Conservation (phyloP, 495 filamentous ascomycete genomes). For the Hypoxylon fuscum region DNA sequence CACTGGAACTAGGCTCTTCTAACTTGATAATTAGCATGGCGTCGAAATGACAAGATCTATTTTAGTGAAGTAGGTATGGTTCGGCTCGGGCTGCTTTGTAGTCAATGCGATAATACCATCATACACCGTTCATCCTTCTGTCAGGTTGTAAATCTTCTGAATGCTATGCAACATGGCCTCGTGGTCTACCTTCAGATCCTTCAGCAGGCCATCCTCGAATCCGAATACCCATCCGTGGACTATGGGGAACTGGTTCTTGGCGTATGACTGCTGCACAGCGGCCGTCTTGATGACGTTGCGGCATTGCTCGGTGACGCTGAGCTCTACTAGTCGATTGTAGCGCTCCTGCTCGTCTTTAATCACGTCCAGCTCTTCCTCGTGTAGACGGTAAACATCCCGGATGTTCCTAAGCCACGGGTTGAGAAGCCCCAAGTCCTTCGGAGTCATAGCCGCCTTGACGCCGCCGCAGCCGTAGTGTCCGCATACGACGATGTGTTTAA, state of each 20-base stretch:
- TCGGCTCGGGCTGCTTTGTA: not conserved
- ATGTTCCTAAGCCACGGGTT: conserved; percentile 71
- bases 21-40: conserved; percentile 2
- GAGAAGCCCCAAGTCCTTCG: conserved; percentile 65
- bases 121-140: conserved; percentile 43
- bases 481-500: conserved; percentile 72
- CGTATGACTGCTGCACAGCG: conserved; percentile 62
- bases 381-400: conserved; percentile 65
- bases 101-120: not conserved
- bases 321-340: conserved; percentile 66
- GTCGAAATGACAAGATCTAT: not conserved
- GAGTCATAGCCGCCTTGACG: conserved; percentile 67
- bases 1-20: conserved; percentile 9
- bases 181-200: conserved; percentile 62
- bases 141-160: conserved; percentile 66
- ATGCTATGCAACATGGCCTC: conserved; percentile 54
- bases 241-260: conserved; percentile 60
- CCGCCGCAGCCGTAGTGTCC: conserved; percentile 73
- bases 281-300: conserved; percentile 68
- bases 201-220: conserved; percentile 61
- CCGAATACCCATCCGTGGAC: conserved; percentile 68
- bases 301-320: conserved; percentile 67
- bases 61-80: not conserved
- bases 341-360: conserved; percentile 55
- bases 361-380: conserved; percentile 64